These are phyloP conservation scores for Centaurea solstitialis DNA, from an alignment of 129 eudicot species.

Conservation along the genomic window DNA sequence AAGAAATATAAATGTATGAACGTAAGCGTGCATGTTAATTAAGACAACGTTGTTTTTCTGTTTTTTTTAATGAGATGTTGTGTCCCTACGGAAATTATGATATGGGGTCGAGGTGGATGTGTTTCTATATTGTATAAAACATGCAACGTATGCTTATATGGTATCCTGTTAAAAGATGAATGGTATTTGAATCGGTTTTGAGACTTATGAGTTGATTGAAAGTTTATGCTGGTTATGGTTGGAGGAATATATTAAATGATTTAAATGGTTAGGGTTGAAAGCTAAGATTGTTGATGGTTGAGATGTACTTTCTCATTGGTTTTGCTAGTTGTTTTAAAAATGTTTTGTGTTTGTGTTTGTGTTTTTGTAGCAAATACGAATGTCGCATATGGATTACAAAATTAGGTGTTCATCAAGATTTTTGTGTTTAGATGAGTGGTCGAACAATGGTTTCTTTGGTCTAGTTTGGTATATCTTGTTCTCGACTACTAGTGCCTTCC, in stretches of 20 bases:
- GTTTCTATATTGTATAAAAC: background rate
- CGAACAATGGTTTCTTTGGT: background rate
- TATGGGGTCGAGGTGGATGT: background rate
- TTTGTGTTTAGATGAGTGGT: background rate
- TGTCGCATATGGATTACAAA: background rate
- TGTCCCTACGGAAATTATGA: background rate
- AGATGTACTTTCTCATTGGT: background rate
- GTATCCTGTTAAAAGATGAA: background rate
- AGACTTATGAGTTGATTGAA: background rate
- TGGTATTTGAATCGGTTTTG: background rate
- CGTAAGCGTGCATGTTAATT: background rate
- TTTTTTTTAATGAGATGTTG: background rate
- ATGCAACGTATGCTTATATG: background rate
- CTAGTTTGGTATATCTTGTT: background rate
- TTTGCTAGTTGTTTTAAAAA: background rate
- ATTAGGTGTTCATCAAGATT: background rate
- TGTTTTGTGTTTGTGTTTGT: background rate
- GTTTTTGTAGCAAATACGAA: background rate
- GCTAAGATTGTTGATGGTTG: too few relatives aligned
- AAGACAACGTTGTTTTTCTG: background rate
- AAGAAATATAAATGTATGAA: background rate
- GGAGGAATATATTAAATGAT: background rate
- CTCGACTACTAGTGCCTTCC: background rate
- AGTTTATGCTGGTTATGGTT: background rate
- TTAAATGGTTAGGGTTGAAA: too few relatives aligned